Evolutionary conservation across 2,329 filamentous ascomycete species (phyloP), one percentile per base, ranked within the genome.

Genomic region (Trichoderma atrobrunneum): DNA sequence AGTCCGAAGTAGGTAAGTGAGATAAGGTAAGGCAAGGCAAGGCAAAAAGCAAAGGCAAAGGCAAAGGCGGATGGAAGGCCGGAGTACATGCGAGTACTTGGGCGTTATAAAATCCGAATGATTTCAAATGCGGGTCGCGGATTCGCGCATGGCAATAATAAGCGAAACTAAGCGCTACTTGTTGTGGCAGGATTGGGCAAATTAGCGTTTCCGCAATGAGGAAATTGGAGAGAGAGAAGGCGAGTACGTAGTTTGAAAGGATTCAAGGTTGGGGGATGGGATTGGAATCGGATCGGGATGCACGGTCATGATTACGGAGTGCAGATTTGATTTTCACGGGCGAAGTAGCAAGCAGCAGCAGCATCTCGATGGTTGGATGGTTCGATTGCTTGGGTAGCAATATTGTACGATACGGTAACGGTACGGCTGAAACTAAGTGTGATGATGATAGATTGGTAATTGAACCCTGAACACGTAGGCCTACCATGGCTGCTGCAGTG

Each of bases 51-150:
- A 14, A 36, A 67, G 14, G 28, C 7, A 26, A 30, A 6, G 2
- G 34, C 34, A 36, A 36, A 36, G 63, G 64, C 64, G 34, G 64
- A 67, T 30, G 64, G 43, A 65, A 54, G 62, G 39, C 43, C 26
- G 36, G 24, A 63, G 63, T 56, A 51, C 48, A 12, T 26, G 63
- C 32, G 30, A 36, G 56, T 60, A 39, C 51, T 51, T 65, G 28
- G 26, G 18, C 43, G 43, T 48, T 61, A 26, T 36, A 56, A 56
- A 66, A 56, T 57, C 63, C 48, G 63, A 56, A 66, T 69, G 66
- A 69, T 69, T 69, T 69, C 68, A 70, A 64, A 70, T 70, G 60
- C 68, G 59, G 68, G 60, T 63, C 68, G 51, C 60, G 68, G 51
- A 70, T 56, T 64, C 59, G 57, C 57, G 57, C 39, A 48, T 26